These are phyloP conservation scores for Aspergillus sp. DNA, from an alignment of 2,329 filamentous ascomycete genomes.

Conservation along the genomic window DNA sequence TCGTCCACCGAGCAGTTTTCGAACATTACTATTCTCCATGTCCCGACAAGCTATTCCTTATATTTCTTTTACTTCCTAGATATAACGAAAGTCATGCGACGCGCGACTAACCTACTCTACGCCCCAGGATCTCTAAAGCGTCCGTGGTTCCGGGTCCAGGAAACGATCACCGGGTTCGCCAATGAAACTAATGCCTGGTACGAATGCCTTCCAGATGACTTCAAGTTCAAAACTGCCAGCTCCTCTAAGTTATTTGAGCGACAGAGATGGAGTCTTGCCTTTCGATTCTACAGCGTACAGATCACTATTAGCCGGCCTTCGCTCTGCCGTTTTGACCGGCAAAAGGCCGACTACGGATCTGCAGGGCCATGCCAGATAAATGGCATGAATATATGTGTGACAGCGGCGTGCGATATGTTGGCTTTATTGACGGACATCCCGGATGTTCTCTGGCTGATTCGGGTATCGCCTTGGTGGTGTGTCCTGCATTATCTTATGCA, in stretches of 20 bases:
- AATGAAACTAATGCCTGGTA: constrained; percentile 3
- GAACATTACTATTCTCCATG: not conserved
- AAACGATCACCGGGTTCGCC: constrained; percentile 1
- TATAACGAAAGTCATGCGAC: constrained; percentile 3
- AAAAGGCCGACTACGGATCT: constrained; percentile 8
- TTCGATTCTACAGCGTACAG: constrained; percentile 38
- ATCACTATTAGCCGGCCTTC: constrained; percentile 39
- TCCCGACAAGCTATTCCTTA: constrained; percentile 1
- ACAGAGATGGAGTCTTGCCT: constrained; percentile 15
- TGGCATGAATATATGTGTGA: constrained; percentile 33
- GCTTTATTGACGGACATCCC: constrained; percentile 34
- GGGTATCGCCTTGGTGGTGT: constrained; percentile 39
- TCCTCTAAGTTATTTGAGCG: not conserved
- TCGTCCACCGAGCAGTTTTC: not conserved
- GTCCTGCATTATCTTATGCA: constrained; percentile 43
- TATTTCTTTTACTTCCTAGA: constrained; percentile 5
- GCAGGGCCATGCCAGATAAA: constrained; percentile 14
- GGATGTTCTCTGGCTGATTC: constrained; percentile 29
- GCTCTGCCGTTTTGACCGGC: constrained; percentile 32
- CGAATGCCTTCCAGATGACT: not conserved
- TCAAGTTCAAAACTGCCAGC: not conserved
- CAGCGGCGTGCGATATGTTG: constrained; percentile 32
- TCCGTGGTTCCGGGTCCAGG: not conserved
- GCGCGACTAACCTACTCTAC: constrained; percentile 5
- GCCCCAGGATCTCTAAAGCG: not conserved